A percentile compares a stretch with the other conserved stretches of the same genome.
These are phyloP conservation scores for Backusella liffmaniae DNA, from an alignment of 192 early-diverging fungal species.

Conservation along the genomic window DNA sequence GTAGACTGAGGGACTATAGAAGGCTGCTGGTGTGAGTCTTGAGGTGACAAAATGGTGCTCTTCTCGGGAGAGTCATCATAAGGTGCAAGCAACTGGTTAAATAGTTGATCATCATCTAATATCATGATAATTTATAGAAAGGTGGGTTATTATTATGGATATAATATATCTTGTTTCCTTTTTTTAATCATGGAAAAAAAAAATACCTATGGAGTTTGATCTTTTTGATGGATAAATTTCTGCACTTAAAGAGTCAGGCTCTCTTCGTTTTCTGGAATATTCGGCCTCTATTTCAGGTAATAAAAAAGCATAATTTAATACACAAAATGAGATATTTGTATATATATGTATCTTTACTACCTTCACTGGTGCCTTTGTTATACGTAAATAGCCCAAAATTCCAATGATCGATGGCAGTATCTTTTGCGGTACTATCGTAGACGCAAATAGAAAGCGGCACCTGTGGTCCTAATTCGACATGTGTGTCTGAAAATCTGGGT, in stretches of 20 bases:
- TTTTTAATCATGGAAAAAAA: neutral
- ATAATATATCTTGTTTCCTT: neutral
- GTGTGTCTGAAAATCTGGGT: slow-evolving; percentile 5
- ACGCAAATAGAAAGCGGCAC: slow-evolving; percentile 16
- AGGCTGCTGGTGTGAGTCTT: neutral
- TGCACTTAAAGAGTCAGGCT: neutral
- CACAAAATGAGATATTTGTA: neutral
- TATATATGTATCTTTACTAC: neutral
- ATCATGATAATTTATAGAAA: neutral
- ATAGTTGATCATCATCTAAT: slow-evolving; percentile 13
- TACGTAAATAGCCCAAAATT: slow-evolving; percentile 15
- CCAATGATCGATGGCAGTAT: slow-evolving; percentile 12
- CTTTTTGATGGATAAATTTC: neutral
- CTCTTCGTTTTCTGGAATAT: neutral
- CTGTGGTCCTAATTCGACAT: neutral
- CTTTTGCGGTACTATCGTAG: neutral
- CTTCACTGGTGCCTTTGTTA: slow-evolving; percentile 7
- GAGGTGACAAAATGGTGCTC: neutral
- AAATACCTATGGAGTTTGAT: neutral
- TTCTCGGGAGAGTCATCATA: slow-evolving; percentile 6
- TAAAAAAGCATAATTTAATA: neutral
- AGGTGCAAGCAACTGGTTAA: slow-evolving; percentile 9
- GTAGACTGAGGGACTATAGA: neutral
- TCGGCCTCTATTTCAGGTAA: neutral
- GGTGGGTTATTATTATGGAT: neutral